Base-by-base conservation (phyloP, 1,139 yeast genomes). In the Debaryomyces coudertii region DNA sequence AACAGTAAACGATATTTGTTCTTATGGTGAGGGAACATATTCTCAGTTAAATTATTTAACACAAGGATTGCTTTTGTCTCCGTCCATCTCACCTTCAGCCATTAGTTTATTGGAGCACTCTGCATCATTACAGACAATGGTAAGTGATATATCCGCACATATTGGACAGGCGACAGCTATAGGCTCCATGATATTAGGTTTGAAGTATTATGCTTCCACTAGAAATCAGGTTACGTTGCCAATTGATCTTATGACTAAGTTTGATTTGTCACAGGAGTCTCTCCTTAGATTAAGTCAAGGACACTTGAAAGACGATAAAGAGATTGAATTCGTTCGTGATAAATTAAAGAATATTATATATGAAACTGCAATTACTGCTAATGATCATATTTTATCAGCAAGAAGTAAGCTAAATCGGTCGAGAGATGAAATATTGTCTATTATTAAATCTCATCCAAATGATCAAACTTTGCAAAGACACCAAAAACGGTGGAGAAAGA, bases 131-230 rank as follows among this genome's bases (percentile, higher is more conserved):
- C 76, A 80, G 55, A 58, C 62, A 7, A 63, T 69, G 5, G 63
- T 80, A 3, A 71, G 80, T 38, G 90, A 87, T 51, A 79, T 87
- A 20, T 80, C 85, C 16, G 95, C 95, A 0, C 96, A 89, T 63
- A 69, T 88, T 28, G 96, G 96, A 3, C 95, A 89, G 61, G 88
- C 95, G 1, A 82, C 86, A 1, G 85, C 90, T 0, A 73, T 89
- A 5, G 84, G 90, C 1, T 76, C 87, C 1, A 75, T 82, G 68
- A 72, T 89, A 9, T 70, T 85, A 44, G 90, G 88, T 0, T 62
- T 83, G 45, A 71, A 73, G 20, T 87, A 77, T 62, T 85, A 82
- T 61, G 84, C 87, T 0, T 56, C 64, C 11, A 60, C 69, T 36
- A 72, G 79, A 36, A 78, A 79, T 50, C 77, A 73, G 46, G 65